phyloP scores from a whole-genome alignment of 495 filamentous ascomycete genomes.

The Emericellopsis terricola region DNA sequence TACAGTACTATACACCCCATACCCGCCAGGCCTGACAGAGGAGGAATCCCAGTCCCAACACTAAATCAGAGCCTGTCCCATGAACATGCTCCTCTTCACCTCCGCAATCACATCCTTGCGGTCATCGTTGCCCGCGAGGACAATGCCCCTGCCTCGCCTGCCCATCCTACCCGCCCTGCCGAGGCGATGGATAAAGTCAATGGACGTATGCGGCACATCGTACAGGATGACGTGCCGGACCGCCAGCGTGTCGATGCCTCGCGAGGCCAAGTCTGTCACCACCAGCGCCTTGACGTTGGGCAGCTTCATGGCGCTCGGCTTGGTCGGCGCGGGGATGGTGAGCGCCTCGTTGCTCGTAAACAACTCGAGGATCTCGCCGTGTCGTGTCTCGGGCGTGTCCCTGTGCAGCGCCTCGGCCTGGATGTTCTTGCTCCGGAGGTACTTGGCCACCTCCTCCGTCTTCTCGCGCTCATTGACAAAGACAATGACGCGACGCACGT shows the following conservation, averaged over 20 bases:
- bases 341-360: slow-evolving; percentile 48
- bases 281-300: slow-evolving; percentile 74
- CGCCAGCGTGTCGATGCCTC: slow-evolving; percentile 88
- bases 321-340: slow-evolving; percentile 4
- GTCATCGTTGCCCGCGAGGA: slow-evolving; percentile 79
- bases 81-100: slow-evolving; percentile 88
- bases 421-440: slow-evolving; percentile 67
- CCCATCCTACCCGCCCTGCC: slow-evolving; percentile 88
- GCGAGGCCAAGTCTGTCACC: slow-evolving; percentile 77
- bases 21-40: too few species aligned
- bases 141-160: slow-evolving; percentile 70
- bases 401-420: slow-evolving; percentile 68
- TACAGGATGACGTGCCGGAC: slow-evolving; percentile 84
- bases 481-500: slow-evolving; percentile 74
- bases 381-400: slow-evolving; percentile 55
- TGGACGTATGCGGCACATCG: slow-evolving; percentile 86
- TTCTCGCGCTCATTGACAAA: slow-evolving; percentile 97
- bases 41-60: too few species aligned
- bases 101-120: slow-evolving; percentile 80
- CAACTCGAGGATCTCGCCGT: slow-evolving; percentile 51
- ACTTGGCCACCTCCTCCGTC: slow-evolving; percentile 60
- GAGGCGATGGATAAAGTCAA: slow-evolving; percentile 93
- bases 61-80: slow-evolving; percentile 70
- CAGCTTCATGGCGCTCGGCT: slow-evolving; percentile 8
- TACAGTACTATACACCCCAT: too few species aligned